These are phyloP conservation scores for Teratosphaeria gauchensis DNA, from an alignment of 2,329 filamentous ascomycete genomes.

Conservation along the genomic window DNA sequence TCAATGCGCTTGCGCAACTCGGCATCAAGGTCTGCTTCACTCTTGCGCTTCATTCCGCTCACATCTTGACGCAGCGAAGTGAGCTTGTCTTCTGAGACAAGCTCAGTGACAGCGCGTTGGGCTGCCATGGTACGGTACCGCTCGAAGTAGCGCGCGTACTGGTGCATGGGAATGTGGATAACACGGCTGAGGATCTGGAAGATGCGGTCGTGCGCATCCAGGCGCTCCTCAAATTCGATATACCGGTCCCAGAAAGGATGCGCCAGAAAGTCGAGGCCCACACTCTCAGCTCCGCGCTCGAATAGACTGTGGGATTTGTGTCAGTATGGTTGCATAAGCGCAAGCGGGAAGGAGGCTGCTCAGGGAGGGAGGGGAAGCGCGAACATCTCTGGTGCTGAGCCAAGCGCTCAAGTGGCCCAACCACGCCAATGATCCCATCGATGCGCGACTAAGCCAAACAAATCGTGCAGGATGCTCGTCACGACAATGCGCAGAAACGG, in stretches of 20 bases:
- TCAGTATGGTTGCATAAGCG: neutral
- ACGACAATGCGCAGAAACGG: neutral
- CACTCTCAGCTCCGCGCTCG: conserved; percentile 73
- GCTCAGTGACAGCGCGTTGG: conserved; percentile 59
- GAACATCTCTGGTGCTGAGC: conserved; percentile 18
- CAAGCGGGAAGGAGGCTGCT: neutral
- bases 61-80: conserved; percentile 38
- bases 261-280: conserved; percentile 86
- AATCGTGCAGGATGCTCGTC: neutral
- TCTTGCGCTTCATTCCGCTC: conserved; percentile 49
- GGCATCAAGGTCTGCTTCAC: conserved; percentile 71
- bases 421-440: conserved; percentile 4
- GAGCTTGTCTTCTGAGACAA: conserved; percentile 65
- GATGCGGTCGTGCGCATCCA: conserved; percentile 74
- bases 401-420: conserved; percentile 6
- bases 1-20: conserved; percentile 75
- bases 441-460: neutral
- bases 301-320: conserved; percentile 57
- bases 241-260: conserved; percentile 99
- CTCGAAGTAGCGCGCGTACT: conserved; percentile 92
- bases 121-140: conserved; percentile 72
- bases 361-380: conserved; percentile 14
- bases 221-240: conserved; percentile 87
- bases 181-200: conserved; percentile 75
- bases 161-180: conserved; percentile 85